phyloP scores from a whole-genome alignment of 805 yeast species.

The Wickerhamomyces bovis region DNA sequence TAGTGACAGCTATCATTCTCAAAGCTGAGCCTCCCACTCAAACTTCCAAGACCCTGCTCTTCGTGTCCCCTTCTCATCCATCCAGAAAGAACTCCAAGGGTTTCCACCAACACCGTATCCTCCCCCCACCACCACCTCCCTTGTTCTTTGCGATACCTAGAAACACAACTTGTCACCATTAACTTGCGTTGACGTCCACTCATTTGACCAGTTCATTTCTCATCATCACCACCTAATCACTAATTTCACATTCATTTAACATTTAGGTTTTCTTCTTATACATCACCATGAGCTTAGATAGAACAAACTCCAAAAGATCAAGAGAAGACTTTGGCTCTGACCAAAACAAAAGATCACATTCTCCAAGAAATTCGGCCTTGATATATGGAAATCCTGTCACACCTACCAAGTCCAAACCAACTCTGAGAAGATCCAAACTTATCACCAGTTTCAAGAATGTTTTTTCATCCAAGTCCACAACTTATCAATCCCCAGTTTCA shows the following conservation, averaged over 20 bases:
- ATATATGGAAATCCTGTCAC: conserved; percentile 16
- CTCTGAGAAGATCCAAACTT: conserved; percentile 9
- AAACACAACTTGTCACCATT: conserved; percentile 23
- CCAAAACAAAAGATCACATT: conserved; percentile 15
- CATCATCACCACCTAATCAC: conserved; percentile 5
- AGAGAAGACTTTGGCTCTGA: conserved; percentile 15
- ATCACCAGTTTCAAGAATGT: conserved; percentile 21
- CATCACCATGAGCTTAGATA: conserved; percentile 6
- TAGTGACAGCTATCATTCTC: neutral
- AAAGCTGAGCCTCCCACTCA: neutral
- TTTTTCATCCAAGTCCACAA: conserved; percentile 2
- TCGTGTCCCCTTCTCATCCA: neutral
- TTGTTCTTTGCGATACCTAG: neutral
- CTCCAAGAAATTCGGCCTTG: conserved; percentile 8
- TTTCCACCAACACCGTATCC: neutral
- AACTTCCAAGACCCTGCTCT: neutral
- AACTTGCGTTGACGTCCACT: conserved; percentile 28
- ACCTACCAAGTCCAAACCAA: conserved; percentile 8
- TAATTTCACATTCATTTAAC: conserved; percentile 3
- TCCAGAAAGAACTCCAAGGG: neutral
- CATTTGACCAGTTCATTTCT: conserved; percentile 10
- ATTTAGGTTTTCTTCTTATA: neutral
- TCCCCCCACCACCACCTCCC: neutral
- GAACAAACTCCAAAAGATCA: conserved; percentile 19
- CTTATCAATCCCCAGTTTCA: conserved; percentile 13